These are phyloP conservation scores for Nemania bipapillata DNA, from an alignment of 2,329 filamentous ascomycete genomes.

Conservation along the genomic window DNA sequence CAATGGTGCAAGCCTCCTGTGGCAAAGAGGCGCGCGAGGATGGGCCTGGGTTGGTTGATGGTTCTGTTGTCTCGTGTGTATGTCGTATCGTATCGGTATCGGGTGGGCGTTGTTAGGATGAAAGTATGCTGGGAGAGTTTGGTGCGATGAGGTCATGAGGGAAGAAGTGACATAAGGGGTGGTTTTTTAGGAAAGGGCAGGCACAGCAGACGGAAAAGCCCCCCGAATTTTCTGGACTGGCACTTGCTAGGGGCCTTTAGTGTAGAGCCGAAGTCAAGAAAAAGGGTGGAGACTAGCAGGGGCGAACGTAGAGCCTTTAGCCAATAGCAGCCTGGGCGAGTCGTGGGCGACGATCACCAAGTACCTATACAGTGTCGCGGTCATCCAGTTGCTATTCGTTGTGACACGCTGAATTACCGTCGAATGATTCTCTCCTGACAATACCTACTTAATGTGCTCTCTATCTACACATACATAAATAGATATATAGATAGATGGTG, in stretches of 20 bases:
- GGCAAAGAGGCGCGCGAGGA: constrained; percentile 31
- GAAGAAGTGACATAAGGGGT: constrained; percentile 56
- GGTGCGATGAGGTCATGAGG: constrained; percentile 55
- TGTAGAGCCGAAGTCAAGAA: constrained; percentile 27
- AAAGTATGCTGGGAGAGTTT: constrained; percentile 45
- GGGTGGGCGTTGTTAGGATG: constrained; percentile 39
- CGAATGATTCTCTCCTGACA: constrained; percentile 33
- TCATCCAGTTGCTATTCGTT: constrained; percentile 10
- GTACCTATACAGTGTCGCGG: constrained; percentile 47
- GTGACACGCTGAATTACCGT: background rate
- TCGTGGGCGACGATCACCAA: constrained; percentile 48
- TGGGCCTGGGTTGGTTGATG: constrained; percentile 31
- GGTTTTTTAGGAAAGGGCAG: constrained; percentile 52
- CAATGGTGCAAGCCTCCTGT: constrained; percentile 37
- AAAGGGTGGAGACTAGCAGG: constrained; percentile 30
- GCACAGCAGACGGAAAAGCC: constrained; percentile 54
- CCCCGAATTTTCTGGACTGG: constrained; percentile 47
- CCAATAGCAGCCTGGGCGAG: constrained; percentile 46
- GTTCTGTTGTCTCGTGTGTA: constrained; percentile 34
- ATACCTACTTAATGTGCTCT: background rate
- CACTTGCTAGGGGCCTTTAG: constrained; percentile 27
- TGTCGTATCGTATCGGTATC: constrained; percentile 21
- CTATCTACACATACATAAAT: background rate
- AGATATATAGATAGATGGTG: no score
- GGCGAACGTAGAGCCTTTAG: constrained; percentile 26